Evolutionary conservation across 2,329 filamentous ascomycete genomes (phyloP), one percentile per base, ranked within the genome.

Genomic region (Samsoniella hepiali): DNA sequence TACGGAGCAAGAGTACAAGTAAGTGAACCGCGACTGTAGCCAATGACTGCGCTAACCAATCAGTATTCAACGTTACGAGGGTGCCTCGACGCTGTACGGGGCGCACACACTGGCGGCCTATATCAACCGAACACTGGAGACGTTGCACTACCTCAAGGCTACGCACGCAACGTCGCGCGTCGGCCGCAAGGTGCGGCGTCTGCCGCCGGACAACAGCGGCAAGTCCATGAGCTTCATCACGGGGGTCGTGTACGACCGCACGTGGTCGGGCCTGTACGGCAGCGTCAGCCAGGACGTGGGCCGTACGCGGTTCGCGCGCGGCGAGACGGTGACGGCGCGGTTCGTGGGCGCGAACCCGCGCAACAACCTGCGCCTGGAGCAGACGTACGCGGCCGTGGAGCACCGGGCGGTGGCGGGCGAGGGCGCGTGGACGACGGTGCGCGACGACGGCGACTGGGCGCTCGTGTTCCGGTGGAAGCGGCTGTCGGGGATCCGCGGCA

Each of bases 261-360:
- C 88, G 0, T 84, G 86, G 0, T 71, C 88, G 65, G 87, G 86
- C 63, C 78, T 75, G 0, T 97, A 91, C 69, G 93, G 93, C 10
- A 82, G 89, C 51, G 82, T 91, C 17, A 77, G 84, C 53, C 76
- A 76, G 0, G 81, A 88, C 45, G 80, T 84, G 0, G 71, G 73
- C 1, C 73, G 81, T 17, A 32, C 13, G 1, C 75, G 76, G 0
- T 91, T 89, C 68, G 58, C 72, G 0, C 76, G 78, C 1, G 91
- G 91, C 3, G 81, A 83, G 9, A 79, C 79, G 0, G 83, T 91
- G 34, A 83, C 77, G 5, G 90, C 84, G 0, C 87, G 80, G 0
- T 97, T 97, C 72, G 84, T 93, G 0, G 93, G 90, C 22, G 93
- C 93, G 4, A 97, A 97, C 70, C 93, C 93, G 9, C 84, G 93